These are phyloP conservation scores for Cucumis melo DNA, from an alignment of 306 rosid genomes.

Conservation along the genomic window DNA sequence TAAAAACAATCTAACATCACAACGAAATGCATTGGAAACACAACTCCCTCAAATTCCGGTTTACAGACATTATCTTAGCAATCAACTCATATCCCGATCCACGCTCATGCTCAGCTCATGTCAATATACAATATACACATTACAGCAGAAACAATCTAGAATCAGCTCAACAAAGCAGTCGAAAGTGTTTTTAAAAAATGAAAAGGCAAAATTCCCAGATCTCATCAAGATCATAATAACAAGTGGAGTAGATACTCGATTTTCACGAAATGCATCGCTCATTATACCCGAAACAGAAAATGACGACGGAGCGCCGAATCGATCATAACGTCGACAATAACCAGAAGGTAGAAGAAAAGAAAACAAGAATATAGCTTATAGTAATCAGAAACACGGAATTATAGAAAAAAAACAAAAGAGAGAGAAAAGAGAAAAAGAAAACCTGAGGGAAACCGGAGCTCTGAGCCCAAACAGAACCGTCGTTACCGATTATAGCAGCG, in stretches of 20 bases:
- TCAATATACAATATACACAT: neutral
- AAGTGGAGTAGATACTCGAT: neutral
- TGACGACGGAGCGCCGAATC: neutral
- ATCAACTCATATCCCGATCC: neutral
- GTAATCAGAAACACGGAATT: neutral
- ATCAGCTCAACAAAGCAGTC: neutral
- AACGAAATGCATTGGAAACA: too few species aligned
- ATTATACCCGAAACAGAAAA: neutral
- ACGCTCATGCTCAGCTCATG: neutral
- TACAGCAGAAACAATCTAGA: neutral
- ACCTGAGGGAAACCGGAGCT: conserved; percentile 43
- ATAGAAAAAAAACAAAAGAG: neutral
- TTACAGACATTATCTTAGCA: too few species aligned
- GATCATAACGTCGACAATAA: neutral
- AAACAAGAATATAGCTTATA: neutral
- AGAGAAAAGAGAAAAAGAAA: neutral
- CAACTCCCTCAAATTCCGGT: too few species aligned
- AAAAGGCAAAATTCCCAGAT: neutral
- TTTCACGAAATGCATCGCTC: neutral
- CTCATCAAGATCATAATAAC: neutral
- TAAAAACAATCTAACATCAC: too few species aligned
- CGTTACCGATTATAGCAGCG: conserved; percentile 44
- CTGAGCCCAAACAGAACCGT: conserved; percentile 47
- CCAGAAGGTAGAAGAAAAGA: neutral
- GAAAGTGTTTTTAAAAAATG: neutral